Percentiles rank a stretch among this genome's conserved stretches.
phyloP scores from a whole-genome alignment of 2,329 filamentous ascomycete species.

The Ophiocordyceps polyrhachis-furcata region DNA sequence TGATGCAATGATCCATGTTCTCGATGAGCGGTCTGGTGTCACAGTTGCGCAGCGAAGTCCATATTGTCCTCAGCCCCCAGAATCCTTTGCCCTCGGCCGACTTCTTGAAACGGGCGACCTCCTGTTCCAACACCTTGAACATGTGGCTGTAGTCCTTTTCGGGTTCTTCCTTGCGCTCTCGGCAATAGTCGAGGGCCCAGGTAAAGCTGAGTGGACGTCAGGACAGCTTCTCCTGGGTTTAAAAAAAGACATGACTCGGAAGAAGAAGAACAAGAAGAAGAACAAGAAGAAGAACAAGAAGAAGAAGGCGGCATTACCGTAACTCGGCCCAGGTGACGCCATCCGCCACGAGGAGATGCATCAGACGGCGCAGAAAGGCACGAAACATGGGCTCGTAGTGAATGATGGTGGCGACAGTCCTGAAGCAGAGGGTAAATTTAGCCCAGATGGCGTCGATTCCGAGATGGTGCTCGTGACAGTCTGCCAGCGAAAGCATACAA shows the following conservation, averaged over 20 bases:
- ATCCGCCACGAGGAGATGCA: constrained; percentile 56
- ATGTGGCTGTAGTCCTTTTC: constrained; percentile 52
- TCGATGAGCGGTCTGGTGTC: constrained; percentile 49
- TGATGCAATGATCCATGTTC: constrained; percentile 76
- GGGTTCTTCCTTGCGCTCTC: constrained; percentile 41
- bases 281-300: too few species aligned
- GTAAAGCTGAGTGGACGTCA: constrained; percentile 30
- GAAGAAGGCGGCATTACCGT: constrained; percentile 18
- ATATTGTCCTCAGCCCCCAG: constrained; percentile 73
- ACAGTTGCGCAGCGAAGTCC: constrained; percentile 53
- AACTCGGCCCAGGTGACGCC: constrained; percentile 76
- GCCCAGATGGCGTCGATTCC: constrained; percentile 71
- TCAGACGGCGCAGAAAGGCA: constrained; percentile 51
- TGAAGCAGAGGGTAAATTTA: constrained; percentile 62
- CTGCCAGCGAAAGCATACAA: constrained; percentile 50
- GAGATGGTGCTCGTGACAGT: constrained; percentile 63
- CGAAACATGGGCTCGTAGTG: constrained; percentile 86
- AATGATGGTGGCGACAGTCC: constrained; percentile 53
- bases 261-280: too few species aligned
- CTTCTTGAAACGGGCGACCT: constrained; percentile 55
- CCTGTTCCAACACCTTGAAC: constrained; percentile 57
- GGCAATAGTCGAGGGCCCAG: constrained; percentile 54
- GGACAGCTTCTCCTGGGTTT: too few species aligned
- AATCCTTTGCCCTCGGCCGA: constrained; percentile 55
- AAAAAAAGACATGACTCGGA: neutral